Base-by-base conservation (phyloP, 1,284 basidiomycete genomes). In the Boletus sp. region DNA sequence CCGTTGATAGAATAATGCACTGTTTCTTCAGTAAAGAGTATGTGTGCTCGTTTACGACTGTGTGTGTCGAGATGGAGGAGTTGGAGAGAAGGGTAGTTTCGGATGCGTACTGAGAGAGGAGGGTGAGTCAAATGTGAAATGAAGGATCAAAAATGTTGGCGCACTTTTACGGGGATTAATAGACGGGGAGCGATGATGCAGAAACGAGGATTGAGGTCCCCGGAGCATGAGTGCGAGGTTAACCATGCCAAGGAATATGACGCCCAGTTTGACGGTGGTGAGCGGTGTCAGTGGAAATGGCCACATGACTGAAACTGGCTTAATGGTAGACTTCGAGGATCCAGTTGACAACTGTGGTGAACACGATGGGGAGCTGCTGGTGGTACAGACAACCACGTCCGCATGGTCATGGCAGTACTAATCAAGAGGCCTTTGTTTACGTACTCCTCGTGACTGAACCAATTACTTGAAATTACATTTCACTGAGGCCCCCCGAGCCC, bases 21-120 rank as follows among this genome's bases (percentile, higher is more conserved):
- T 3, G 70, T 71, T 38, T 74, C 68, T 38, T 81, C n/a, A 69
- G 66, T 61, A 52, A 69, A 16, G 65, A 71, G 66, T 4, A 43
- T 52, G 16, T 30, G 31, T 19, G 30, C 23, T 2, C 35, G 31
- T 19, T 27, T 43, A 9, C 25, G 44, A 25, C 23, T 25, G 31
- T 8, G 47, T 13, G 30, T 28, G 60, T 67, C 60, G 47, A 72
- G 61, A 2, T 71, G 70, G 51, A 67, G 56, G 9, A 72, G 56
- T 2, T 23, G 25, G 19, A 71, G 46, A 4, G 55, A 38, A 4
- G 64, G 66, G 25, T 60, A 23, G 40, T 51, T 35, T 2, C 53
- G 30, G 47, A 68, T 52, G 56, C 21, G 67, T 25, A 70, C 68
- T 70, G 46, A 47, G 13, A 14, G 27, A 28, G 37, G 9, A 19